Evolutionary conservation across 768 basidiomycete species (phyloP), one percentile per base, ranked within the genome.

Genomic region (Amanita exitialis): DNA sequence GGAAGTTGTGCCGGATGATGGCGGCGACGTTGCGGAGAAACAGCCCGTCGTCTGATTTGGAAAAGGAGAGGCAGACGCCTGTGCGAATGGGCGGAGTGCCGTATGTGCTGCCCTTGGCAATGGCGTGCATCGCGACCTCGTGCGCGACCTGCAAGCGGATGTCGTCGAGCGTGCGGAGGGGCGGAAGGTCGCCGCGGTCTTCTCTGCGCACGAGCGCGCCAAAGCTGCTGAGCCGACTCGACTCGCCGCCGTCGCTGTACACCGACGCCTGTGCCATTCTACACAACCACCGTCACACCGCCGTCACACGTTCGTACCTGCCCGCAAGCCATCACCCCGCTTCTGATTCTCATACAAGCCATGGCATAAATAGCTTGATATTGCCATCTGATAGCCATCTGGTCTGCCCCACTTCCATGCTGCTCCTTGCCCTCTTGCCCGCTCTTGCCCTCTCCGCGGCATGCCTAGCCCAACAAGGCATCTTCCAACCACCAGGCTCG

Each of bases 41-140:
- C 35, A 66, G 57, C 32, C 76, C 72, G 48, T 83, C 80, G 49
- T 80, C 70, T 21, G 62, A 65, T 53, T 77, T 79, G 0, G 83
- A 73, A 50, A 84, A 72, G 10, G 80, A 79, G 18, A 83, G 64
- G 46, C 75, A 64, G 13, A 89, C 81, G 35, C 80, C 80, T 45
- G 83, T 69, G 47, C 75, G 73, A 12, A 77, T 74, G 10, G 30
- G 30, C 3, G 30, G 30, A 30, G 30, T 10, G 9, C 30, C 30
- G 30, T 30, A 12, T 3, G 30, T 30, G 10, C 71, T 68, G 3
- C 73, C 66, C 49, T 71, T 70, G 51, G 59, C 66, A 41, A 76
- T 66, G 6, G 75, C 65, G 23, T 74, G 71, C 16, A 75, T 57
- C 3, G 76, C 78, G 39, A 81, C 66, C 44, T 69, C 66, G n/a